Evolutionary conservation across 495 filamentous ascomycete species (phyloP).

Genomic region (Daldinia grandis): DNA sequence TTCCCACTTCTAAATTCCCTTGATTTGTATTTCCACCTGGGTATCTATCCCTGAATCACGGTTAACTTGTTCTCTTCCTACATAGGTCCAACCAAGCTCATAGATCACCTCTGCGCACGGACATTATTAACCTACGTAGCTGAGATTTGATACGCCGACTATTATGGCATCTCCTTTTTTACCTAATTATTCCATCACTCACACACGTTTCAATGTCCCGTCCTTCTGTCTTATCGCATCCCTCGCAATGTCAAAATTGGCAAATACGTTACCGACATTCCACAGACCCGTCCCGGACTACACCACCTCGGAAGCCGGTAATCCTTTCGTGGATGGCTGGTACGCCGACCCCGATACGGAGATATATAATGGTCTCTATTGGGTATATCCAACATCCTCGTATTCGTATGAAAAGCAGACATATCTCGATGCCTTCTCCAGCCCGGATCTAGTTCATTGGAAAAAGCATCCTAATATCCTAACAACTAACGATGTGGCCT

Average conservation of each 20-base stretch:
- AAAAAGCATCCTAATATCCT: conserved; percentile 56
- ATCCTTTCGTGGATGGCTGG: conserved; percentile 56
- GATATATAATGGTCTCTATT: conserved; percentile 58
- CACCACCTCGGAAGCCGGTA: conserved; percentile 44
- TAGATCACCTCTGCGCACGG: background rate
- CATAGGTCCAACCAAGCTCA: background rate
- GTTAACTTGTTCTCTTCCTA: background rate
- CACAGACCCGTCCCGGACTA: conserved; percentile 17
- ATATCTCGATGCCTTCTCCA: conserved; percentile 62
- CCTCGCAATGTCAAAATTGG: conserved; percentile 1
- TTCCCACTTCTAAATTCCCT: background rate
- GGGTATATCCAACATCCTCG: conserved; percentile 62
- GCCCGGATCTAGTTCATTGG: conserved; percentile 49
- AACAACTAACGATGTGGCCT: conserved; percentile 51
- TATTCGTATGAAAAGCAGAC: conserved; percentile 52
- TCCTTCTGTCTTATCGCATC: background rate
- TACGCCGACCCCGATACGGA: conserved; percentile 63
- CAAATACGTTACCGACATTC: conserved; percentile 1
- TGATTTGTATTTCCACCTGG: background rate
- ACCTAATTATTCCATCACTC: background rate
- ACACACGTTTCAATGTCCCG: background rate
- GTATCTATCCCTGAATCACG: background rate
- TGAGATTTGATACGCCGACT: background rate
- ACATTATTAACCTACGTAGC: no score
- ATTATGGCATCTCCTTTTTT: background rate